Evolutionary conservation across 352 stramenopile species (phyloP).

Genomic region (Phytopythium helicoides): DNA sequence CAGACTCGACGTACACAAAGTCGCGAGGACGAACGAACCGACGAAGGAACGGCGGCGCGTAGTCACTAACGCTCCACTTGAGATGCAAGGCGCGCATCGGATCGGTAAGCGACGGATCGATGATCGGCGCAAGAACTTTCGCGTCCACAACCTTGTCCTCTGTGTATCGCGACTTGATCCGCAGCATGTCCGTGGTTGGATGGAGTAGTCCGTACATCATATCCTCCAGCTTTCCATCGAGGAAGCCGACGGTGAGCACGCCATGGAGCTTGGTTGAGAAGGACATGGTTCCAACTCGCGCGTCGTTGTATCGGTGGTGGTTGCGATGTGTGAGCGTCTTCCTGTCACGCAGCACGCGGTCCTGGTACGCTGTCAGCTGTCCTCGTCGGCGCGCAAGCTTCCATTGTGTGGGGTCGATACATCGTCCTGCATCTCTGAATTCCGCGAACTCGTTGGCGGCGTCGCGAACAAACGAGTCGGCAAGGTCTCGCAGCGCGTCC

Average conservation of each 20-base stretch:
- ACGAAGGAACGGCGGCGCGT: constrained; percentile 7
- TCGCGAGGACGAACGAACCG: constrained; percentile 28
- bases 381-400: constrained; percentile 23
- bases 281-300: constrained; percentile 5
- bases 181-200: constrained; percentile 25
- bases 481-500: constrained; percentile 3
- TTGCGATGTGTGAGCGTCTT: neutral
- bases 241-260: constrained; percentile 20
- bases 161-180: constrained; percentile 26
- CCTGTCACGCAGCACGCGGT: constrained; percentile 8
- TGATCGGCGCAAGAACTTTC: constrained; percentile 25
- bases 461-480: constrained; percentile 1
- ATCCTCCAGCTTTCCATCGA: constrained; percentile 31
- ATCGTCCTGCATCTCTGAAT: neutral
- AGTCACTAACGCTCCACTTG: constrained; percentile 20
- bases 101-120: constrained; percentile 14
- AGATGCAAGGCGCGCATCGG: constrained; percentile 22
- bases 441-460: neutral
- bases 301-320: constrained; percentile 17
- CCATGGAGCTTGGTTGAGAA: constrained; percentile 30
- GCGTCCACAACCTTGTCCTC: constrained; percentile 24
- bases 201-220: constrained; percentile 25
- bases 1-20: constrained; percentile 31
- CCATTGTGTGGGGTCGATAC: constrained; percentile 18
- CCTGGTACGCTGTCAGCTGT: constrained; percentile 23